Evolutionary conservation across 495 filamentous ascomycete species (phyloP).

Genomic region (Penicillium atrosanguineum): DNA sequence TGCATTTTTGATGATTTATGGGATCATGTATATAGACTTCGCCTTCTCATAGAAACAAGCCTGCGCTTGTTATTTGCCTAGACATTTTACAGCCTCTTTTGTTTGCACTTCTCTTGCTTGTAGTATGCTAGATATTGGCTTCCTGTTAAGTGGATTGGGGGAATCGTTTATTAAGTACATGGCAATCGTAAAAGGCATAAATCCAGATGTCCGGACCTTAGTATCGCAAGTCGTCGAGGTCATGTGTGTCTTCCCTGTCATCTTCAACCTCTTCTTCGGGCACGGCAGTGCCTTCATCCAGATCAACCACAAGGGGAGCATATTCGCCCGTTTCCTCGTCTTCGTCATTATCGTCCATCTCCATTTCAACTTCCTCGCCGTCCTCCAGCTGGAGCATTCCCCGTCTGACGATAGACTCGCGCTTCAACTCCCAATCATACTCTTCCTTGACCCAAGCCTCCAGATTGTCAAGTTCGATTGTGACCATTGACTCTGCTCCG

Average conservation of each 20-base stretch:
- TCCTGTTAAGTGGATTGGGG: background rate
- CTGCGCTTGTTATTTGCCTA: background rate
- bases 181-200: background rate
- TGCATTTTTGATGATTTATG: background rate
- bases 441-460: conserved; percentile 54
- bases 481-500: conserved; percentile 33
- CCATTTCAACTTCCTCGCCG: conserved; percentile 75
- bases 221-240: conserved; percentile 12
- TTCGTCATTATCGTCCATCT: conserved; percentile 69
- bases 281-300: conserved; percentile 2
- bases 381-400: conserved; percentile 73
- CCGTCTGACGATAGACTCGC: conserved; percentile 52
- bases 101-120: background rate
- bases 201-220: background rate
- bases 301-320: conserved; percentile 76
- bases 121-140: background rate
- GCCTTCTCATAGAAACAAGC: background rate
- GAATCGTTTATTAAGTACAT: background rate
- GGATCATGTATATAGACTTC: background rate
- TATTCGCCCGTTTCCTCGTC: conserved; percentile 87
- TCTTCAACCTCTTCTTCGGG: background rate
- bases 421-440: conserved; percentile 64
- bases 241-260: conserved; percentile 1
- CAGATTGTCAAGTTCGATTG: conserved; percentile 53
- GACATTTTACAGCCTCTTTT: background rate